These are phyloP conservation scores for Salix exigua DNA, from an alignment of 345 rosid species.

Conservation along the genomic window DNA sequence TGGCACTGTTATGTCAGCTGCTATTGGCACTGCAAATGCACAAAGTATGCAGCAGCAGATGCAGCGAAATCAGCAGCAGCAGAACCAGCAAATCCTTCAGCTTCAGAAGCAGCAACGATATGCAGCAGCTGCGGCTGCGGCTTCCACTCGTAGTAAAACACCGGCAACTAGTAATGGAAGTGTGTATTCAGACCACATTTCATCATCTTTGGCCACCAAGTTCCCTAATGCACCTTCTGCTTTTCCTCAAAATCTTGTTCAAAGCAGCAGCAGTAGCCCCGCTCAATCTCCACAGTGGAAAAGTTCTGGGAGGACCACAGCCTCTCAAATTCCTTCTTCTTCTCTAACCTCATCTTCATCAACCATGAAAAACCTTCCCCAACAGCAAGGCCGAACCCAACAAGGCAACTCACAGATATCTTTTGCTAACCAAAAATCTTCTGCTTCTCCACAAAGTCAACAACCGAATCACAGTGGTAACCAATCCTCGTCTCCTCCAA, in stretches of 20 bases:
- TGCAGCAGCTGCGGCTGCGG: slow-evolving; percentile 55
- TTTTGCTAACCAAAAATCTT: slow-evolving; percentile 66
- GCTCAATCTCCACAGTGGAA: slow-evolving; percentile 86
- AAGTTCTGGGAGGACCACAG: slow-evolving; percentile 51
- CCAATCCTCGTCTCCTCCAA: slow-evolving; percentile 63
- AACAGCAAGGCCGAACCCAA: slow-evolving; percentile 67
- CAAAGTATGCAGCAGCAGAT: slow-evolving; percentile 43
- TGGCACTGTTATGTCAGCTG: slow-evolving; percentile 41
- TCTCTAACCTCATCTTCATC: slow-evolving; percentile 53
- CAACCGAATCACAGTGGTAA: slow-evolving; percentile 49
- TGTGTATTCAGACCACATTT: slow-evolving; percentile 59
- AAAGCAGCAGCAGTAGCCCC: slow-evolving; percentile 50
- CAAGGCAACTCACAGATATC: slow-evolving; percentile 70
- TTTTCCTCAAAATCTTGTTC: slow-evolving; percentile 73
- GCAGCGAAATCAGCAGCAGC: slow-evolving; percentile 48
- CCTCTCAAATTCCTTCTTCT: slow-evolving; percentile 55
- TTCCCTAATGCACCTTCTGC: slow-evolving; percentile 51
- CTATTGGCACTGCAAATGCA: slow-evolving; percentile 26
- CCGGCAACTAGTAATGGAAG: slow-evolving; percentile 55
- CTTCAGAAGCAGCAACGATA: slow-evolving; percentile 65
- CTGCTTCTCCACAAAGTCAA: slow-evolving; percentile 44
- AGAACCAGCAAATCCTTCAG: slow-evolving; percentile 57
- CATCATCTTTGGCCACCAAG: slow-evolving; percentile 54
- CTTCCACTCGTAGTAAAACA: slow-evolving; percentile 65
- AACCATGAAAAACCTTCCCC: slow-evolving; percentile 51